Conservation (phyloP, 2,329 filamentous ascomycete species). For the Rasamsonia emersonii region DNA sequence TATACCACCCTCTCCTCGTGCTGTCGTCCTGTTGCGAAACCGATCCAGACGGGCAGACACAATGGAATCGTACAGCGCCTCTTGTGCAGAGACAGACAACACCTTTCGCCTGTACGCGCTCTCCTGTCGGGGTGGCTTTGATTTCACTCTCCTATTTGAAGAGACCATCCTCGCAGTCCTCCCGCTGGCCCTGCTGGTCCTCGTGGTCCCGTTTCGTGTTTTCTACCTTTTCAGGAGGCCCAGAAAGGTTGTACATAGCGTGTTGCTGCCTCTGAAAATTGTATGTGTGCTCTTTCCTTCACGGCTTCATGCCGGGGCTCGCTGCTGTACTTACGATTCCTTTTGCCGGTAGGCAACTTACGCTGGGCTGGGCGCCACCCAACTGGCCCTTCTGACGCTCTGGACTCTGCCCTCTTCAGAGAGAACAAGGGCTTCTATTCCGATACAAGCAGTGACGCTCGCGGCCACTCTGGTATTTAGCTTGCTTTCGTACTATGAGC, state of each 20-base stretch:
- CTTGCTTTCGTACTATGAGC: slow-evolving; percentile 18
- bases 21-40: slow-evolving; percentile 2
- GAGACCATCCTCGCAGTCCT: slow-evolving; percentile 32
- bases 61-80: slow-evolving; percentile 15
- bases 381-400: slow-evolving; percentile 29
- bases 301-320: neutral
- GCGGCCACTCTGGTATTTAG: slow-evolving; percentile 23
- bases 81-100: slow-evolving; percentile 27
- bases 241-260: slow-evolving; percentile 26
- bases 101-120: slow-evolving; percentile 24
- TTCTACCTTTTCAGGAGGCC: slow-evolving; percentile 25
- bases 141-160: slow-evolving; percentile 41
- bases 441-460: slow-evolving; percentile 22
- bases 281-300: slow-evolving; percentile 22
- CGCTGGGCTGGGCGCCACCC: slow-evolving; percentile 23
- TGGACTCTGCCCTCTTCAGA: slow-evolving; percentile 25
- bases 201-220: slow-evolving; percentile 26
- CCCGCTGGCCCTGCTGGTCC: slow-evolving; percentile 27
- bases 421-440: slow-evolving; percentile 27
- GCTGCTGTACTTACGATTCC: slow-evolving; percentile 6
- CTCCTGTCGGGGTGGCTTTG: slow-evolving; percentile 32
- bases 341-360: slow-evolving; percentile 18
- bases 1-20: no score
- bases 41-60: slow-evolving; percentile 2
- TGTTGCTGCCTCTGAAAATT: slow-evolving; percentile 23